A percentile compares a stretch with the other conserved stretches of the same genome.
Conservation (phyloP, 2,329 filamentous ascomycete genomes). For the Colletotrichum gloeosporioides region DNA sequence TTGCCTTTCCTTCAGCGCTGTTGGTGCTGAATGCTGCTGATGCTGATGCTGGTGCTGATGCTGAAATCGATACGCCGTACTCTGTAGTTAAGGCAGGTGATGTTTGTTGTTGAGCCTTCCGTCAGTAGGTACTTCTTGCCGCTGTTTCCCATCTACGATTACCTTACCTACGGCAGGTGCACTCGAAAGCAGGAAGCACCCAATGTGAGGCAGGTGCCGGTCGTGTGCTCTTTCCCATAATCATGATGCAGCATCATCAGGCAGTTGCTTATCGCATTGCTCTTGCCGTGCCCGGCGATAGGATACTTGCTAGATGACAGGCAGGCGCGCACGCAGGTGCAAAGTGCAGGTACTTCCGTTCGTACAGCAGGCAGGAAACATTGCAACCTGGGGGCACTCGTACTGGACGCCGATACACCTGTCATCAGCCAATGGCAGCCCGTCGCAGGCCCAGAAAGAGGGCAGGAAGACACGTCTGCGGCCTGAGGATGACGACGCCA, state of each 20-base stretch:
- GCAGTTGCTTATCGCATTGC: neutral
- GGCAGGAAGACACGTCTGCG: slow-evolving; percentile 1
- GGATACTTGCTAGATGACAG: neutral
- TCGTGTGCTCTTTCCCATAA: neutral
- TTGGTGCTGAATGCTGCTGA: neutral
- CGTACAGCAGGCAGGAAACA: neutral
- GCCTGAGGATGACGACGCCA: slow-evolving; percentile 23
- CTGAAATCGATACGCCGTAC: neutral
- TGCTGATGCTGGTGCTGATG: neutral
- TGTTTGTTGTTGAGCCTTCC: neutral
- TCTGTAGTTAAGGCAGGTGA: neutral
- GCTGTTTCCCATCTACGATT: neutral
- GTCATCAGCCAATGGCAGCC: neutral
- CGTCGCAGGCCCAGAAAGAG: neutral
- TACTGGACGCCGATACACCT: neutral
- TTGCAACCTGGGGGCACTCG: neutral
- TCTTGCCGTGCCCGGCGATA: neutral
- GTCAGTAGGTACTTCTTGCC: neutral
- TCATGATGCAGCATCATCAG: neutral
- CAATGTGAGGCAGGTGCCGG: neutral
- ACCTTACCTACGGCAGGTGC: neutral
- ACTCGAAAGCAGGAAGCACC: neutral
- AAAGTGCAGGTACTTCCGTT: neutral
- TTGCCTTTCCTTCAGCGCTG: neutral
- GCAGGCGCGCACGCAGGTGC: neutral